Evolutionary conservation across 179 eudicot species (phyloP), one percentile per base, ranked within the genome.

Genomic region (Patellifolia procumbens): DNA sequence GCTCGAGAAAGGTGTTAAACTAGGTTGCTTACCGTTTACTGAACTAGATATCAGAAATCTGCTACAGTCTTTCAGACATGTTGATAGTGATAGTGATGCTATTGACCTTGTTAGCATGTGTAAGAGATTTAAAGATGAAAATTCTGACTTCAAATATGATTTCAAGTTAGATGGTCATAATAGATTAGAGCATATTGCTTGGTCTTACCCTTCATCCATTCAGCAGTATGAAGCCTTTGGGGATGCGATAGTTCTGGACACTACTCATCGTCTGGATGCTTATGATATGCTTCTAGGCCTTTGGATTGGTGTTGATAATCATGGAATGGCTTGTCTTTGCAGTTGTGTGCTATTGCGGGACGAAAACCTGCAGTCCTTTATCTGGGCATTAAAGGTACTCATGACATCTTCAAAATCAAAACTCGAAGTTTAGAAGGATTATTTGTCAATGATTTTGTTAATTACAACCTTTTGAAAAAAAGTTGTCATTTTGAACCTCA

Each of bases 241-340:
- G 77, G 97, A 91, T 84, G 89, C 86, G 16, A 76, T 90, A 69
- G 78, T 90, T n/a, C 83, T 91, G 70, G 91, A 91, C 76, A 91
- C 94, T 59, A 83, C 90, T 20, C 92, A 88, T 72, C 92, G 97
- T 61, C 73, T 91, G 80, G 97, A 91, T 82, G 87, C 92, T 32
- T 89, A 88, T 83, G 97, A 91, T 84, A 91, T 91, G 97, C 80
- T 90, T 75, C 85, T 91, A 29, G 94, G 97, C 32, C 86, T 90
- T 59, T 90, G 89, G 92, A 81, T 90, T 80, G 97, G 97, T 76
- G 91, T 91, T 69, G 92, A 90, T 81, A 91, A 83, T 80, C 88
- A 90, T 84, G 97, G 97, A 52, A 72, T 64, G 74, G 82, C 83
- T 79, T 87, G 91, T 79, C 87, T 88, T 51, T 90, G 84, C 78